Conservation (phyloP, 2,329 filamentous ascomycete species). For the Colletotrichum echinochloae region DNA sequence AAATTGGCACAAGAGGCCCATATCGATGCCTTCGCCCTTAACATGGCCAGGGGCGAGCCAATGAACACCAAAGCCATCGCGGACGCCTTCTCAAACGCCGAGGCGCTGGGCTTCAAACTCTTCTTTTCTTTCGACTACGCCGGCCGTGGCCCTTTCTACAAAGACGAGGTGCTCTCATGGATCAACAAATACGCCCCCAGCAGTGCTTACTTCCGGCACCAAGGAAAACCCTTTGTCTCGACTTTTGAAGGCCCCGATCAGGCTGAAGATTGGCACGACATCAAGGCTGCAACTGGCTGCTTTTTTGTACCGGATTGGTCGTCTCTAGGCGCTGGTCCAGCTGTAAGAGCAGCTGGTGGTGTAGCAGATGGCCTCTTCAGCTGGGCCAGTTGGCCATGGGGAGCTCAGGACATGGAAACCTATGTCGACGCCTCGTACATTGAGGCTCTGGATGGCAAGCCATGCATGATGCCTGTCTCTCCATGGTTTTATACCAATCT, state of each 20-base stretch:
- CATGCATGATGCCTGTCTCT: conserved; percentile 65
- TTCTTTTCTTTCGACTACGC: conserved; percentile 23
- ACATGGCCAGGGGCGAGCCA: too few species aligned
- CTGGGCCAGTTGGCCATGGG: conserved; percentile 52
- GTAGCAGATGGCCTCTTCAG: conserved; percentile 50
- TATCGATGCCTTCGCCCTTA: too few species aligned
- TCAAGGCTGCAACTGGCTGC: conserved; percentile 52
- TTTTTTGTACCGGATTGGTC: conserved; percentile 60
- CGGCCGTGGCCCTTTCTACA: conserved; percentile 1
- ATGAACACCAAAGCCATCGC: too few species aligned
- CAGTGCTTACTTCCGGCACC: conserved; percentile 40
- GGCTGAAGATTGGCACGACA: conserved; percentile 55
- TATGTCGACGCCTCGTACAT: conserved; percentile 42
- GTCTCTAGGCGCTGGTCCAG: conserved; percentile 48
- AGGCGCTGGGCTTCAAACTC: conserved; percentile 20
- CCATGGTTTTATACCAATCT: conserved; percentile 72
- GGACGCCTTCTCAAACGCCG: too few species aligned
- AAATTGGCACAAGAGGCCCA: too few species aligned
- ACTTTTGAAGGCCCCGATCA: conserved; percentile 58
- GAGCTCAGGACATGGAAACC: conserved; percentile 41
- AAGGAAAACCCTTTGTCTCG: conserved; percentile 50
- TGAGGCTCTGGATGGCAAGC: conserved; percentile 56
- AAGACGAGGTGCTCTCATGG: neutral
- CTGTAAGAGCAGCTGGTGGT: conserved; percentile 35
- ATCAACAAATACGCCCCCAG: conserved; percentile 1